phyloP scores from a whole-genome alignment of 768 basidiomycete genomes.

The Scleroderma bovista region DNA sequence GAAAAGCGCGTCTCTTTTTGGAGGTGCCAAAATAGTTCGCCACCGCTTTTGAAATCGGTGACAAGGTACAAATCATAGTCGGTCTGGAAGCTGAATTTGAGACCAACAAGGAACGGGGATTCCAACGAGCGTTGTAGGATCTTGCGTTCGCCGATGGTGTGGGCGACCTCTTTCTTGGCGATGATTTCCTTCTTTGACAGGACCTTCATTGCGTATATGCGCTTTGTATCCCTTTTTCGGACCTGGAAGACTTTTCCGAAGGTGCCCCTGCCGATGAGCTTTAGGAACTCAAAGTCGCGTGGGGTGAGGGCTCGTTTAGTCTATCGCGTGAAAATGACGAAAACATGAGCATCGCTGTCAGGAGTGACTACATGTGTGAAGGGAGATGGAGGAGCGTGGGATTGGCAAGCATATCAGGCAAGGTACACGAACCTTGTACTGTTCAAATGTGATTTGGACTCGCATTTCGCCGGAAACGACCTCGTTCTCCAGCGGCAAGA shows the following conservation, averaged over 20 bases:
- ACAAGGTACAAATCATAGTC: slow-evolving; percentile 93
- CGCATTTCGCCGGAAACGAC: slow-evolving; percentile 89
- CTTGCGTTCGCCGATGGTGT: slow-evolving; percentile 99
- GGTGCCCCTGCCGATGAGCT: slow-evolving; percentile 96
- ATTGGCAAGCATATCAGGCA: slow-evolving; percentile 17
- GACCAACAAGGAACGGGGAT: slow-evolving; percentile 94
- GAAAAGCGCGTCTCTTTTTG: slow-evolving; percentile 92
- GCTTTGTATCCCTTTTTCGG: slow-evolving; percentile 94
- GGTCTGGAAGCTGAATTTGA: slow-evolving; percentile 98
- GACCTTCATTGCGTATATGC: slow-evolving; percentile 99
- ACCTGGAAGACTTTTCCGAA: slow-evolving; percentile 99
- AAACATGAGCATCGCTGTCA: slow-evolving; percentile 14
- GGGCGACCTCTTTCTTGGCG: slow-evolving; percentile 98
- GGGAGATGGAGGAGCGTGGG: slow-evolving; percentile 17
- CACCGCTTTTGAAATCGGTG: slow-evolving; percentile 98
- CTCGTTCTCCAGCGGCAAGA: slow-evolving; percentile 74
- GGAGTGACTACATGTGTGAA: slow-evolving; percentile 19
- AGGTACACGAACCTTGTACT: slow-evolving; percentile 58
- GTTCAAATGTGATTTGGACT: slow-evolving; percentile 91
- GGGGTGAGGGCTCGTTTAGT: slow-evolving; percentile 85
- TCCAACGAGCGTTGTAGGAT: slow-evolving; percentile 92
- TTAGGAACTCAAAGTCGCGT: slow-evolving; percentile 96
- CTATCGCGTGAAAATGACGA: slow-evolving; percentile 35
- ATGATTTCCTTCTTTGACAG: slow-evolving; percentile 98
- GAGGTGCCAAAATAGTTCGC: slow-evolving; percentile 97